Conservation (phyloP, 2,329 filamentous ascomycete genomes). For the Pseudogymnoascus sp. region DNA sequence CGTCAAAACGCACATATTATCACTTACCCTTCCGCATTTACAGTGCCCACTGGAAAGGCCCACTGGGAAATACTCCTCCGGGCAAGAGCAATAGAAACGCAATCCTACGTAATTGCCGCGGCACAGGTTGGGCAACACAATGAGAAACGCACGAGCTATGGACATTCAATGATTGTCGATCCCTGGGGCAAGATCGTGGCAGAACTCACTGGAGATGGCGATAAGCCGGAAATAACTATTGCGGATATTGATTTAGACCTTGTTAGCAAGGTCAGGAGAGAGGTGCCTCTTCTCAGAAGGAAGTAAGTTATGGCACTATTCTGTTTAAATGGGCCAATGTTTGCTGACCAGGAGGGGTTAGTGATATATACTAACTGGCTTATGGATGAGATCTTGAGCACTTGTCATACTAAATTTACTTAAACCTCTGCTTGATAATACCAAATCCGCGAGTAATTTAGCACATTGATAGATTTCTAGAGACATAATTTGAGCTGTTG, state of each 20-base stretch:
- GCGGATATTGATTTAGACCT: constrained; percentile 49
- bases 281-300: constrained; percentile 52
- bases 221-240: constrained; percentile 39
- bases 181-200: constrained; percentile 77
- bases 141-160: constrained; percentile 72
- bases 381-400: neutral
- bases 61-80: constrained; percentile 81
- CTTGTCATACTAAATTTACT: neutral
- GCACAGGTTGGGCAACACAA: constrained; percentile 74
- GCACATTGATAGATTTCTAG: neutral
- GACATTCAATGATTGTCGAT: constrained; percentile 76
- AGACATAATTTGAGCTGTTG: neutral
- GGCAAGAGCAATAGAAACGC: constrained; percentile 79
- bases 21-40: constrained; percentile 87
- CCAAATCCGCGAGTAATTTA: neutral
- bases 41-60: constrained; percentile 72
- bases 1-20: constrained; percentile 66
- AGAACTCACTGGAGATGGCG: constrained; percentile 48
- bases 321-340: neutral
- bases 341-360: neutral
- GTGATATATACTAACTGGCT: neutral
- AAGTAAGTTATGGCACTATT: constrained; percentile 25
- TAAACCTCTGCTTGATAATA: neutral
- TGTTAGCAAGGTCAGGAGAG: constrained; percentile 44
- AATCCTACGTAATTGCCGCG: constrained; percentile 79